Conservation (phyloP, 306 rosid species). For the Ceratonia siliqua region DNA sequence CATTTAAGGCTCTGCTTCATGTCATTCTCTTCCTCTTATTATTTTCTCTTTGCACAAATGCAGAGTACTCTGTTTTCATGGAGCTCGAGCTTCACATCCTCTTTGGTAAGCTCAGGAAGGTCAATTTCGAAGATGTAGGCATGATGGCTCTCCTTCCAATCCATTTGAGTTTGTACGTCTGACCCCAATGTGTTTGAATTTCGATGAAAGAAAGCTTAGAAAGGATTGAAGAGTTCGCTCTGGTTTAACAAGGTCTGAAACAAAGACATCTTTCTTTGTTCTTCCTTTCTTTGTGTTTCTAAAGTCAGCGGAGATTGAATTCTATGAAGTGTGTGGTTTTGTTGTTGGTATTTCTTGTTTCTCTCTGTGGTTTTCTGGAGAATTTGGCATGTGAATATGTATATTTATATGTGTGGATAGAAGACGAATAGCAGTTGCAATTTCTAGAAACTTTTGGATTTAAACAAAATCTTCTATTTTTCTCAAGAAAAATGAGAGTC, state of each 20-base stretch:
- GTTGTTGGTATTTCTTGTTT: neutral
- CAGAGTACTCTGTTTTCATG: conserved; percentile 46
- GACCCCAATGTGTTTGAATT: neutral
- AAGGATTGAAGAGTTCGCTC: conserved; percentile 27
- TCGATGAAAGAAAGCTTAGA: conserved; percentile 9
- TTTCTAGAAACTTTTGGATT: conserved; percentile 47
- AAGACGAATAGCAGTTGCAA: neutral
- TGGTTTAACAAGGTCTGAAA: conserved; percentile 40
- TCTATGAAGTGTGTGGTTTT: neutral
- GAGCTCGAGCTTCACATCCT: conserved; percentile 58
- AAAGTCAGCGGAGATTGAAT: neutral
- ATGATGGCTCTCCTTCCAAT: conserved; percentile 56
- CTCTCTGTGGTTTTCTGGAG: neutral
- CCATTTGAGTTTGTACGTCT: conserved; percentile 43
- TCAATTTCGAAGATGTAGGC: conserved; percentile 55
- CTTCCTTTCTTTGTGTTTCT: neutral
- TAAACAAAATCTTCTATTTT: neutral
- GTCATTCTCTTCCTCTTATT: conserved; percentile 8
- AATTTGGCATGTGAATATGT: neutral
- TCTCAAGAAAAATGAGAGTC: neutral
- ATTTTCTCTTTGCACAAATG: conserved; percentile 50
- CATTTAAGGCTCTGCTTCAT: conserved; percentile 42
- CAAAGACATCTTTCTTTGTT: conserved; percentile 40
- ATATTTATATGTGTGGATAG: conserved; percentile 14
- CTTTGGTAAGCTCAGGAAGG: conserved; percentile 57